phyloP scores from a whole-genome alignment of 345 rosid species.

The Brassica nigra region DNA sequence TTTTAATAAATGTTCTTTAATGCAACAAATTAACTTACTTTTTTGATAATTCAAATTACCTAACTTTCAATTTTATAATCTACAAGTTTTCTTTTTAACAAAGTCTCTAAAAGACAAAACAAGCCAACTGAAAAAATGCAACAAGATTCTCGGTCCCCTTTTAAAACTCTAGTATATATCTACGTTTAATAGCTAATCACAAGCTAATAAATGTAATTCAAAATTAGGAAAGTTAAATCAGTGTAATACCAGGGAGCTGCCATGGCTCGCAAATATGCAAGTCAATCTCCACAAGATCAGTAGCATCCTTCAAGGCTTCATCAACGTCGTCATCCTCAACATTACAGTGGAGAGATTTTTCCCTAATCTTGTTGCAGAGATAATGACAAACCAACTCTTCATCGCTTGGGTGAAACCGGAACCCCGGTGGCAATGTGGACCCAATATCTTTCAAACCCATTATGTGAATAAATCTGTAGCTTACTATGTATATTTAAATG shows the following conservation, averaged over 20 bases:
- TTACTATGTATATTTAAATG: constrained; percentile 9
- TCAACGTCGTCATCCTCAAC: constrained; percentile 56
- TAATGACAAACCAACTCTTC: constrained; percentile 97
- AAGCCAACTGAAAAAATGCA: constrained; percentile 7
- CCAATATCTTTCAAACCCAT: constrained; percentile 97
- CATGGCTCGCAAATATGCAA: constrained; percentile 98
- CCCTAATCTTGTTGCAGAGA: constrained; percentile 72
- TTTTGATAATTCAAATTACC: constrained; percentile 22
- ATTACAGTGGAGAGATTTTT: constrained; percentile 31
- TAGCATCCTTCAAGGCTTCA: constrained; percentile 58
- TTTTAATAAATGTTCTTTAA: constrained; percentile 7
- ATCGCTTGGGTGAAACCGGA: constrained; percentile 93
- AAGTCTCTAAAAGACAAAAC: constrained; percentile 27
- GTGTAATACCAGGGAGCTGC: constrained; percentile 88
- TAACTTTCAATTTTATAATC: constrained; percentile 5
- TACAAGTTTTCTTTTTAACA: neutral
- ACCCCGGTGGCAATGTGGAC: constrained; percentile 93
- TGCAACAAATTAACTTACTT: constrained; percentile 40
- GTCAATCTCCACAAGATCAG: constrained; percentile 82
- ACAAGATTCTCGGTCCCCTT: constrained; percentile 32
- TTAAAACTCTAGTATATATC: neutral
- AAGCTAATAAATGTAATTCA: constrained; percentile 4
- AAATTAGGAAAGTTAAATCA: neutral
- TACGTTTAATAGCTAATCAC: neutral
- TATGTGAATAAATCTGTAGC: neutral